Evolutionary conservation across 2,329 filamentous ascomycete species (phyloP), one percentile per base, ranked within the genome.

Genomic region (Chaetomiaceae sp.): DNA sequence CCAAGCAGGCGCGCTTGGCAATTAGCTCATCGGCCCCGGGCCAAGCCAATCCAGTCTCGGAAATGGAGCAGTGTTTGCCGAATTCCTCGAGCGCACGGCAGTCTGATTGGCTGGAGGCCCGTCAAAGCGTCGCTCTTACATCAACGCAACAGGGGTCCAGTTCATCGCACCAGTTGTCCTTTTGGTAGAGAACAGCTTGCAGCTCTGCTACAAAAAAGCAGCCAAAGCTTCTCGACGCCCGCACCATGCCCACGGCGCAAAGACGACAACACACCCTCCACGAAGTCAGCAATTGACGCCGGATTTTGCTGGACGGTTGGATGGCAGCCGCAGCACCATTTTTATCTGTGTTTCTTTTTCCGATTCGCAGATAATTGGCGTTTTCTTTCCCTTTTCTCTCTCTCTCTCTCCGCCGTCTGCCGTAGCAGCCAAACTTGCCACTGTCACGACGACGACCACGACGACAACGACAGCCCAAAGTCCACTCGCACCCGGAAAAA

Each of bases 91-190:
- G 13, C 2, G 34, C 31, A 1, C 13, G 2, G 4, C 3, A 1
- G 9, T 19, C 21, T 56, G 51, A 58, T 60, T 60, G 58, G 58
- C 27, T 25, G 37, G 25, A 35, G 20, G 41, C 38, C 31, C 4
- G 13, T 6, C 38, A 35, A 30, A 44, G 45, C 54, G 51, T 33
- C 50, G 53, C 51, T 27, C 44, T 54, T 52, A 42, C 58, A 54
- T 54, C 50, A 58, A 48, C 44, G 33, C 42, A 48, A 40, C 57
- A 57, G 39, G 55, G 56, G 56, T 54, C 45, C 20, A 41, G 33
- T 13, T 4, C 27, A 53, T 59, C 50, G 49, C 44, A 57, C 56
- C 57, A 60, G 53, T 54, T 62, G 60, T 62, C 60, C 60, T 62
- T 58, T 60, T 55, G 43, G 53, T 25, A 58, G 56, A 54, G 54